A percentile compares a stretch with the other conserved stretches of the same genome.
These are phyloP conservation scores for Phytophthora kernoviae DNA, from an alignment of 352 stramenopile genomes.

Conservation along the genomic window DNA sequence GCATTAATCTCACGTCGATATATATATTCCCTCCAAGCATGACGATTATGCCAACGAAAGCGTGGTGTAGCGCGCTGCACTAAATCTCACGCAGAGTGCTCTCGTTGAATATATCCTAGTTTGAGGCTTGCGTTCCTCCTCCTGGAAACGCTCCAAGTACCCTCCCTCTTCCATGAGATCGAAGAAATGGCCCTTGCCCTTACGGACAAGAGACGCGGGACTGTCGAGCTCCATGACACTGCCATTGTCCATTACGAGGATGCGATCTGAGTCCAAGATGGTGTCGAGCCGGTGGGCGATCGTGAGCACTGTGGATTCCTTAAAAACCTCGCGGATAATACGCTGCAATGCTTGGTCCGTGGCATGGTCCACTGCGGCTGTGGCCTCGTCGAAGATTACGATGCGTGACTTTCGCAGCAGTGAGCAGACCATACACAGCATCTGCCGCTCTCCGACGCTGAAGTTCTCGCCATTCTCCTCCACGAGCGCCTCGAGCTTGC, in stretches of 20 bases:
- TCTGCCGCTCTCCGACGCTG: slow-evolving; percentile 92
- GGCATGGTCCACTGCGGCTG: slow-evolving; percentile 78
- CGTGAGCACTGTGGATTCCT: slow-evolving; percentile 91
- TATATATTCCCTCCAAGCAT: too few species aligned
- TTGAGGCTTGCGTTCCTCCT: neutral
- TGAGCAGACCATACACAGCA: slow-evolving; percentile 93
- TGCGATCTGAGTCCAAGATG: slow-evolving; percentile 89
- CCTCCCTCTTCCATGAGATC: slow-evolving; percentile 53
- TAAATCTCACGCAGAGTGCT: too few species aligned
- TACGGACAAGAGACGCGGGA: slow-evolving; percentile 56
- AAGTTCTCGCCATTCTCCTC: slow-evolving; percentile 95
- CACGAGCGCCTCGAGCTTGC: slow-evolving; percentile 76
- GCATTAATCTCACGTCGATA: too few species aligned
- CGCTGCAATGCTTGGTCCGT: slow-evolving; percentile 69
- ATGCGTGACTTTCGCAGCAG: slow-evolving; percentile 79
- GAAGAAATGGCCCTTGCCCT: slow-evolving; percentile 51
- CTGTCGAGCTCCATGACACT: slow-evolving; percentile 83
- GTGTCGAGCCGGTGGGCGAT: slow-evolving; percentile 98
- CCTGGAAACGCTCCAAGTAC: slow-evolving; percentile 41
- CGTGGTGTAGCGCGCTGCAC: too few species aligned
- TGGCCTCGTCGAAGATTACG: slow-evolving; percentile 87
- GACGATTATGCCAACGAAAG: too few species aligned
- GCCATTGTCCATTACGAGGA: slow-evolving; percentile 78
- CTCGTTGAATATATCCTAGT: too few species aligned
- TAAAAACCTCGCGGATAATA: slow-evolving; percentile 88